These are phyloP conservation scores for Eucalyptus curtisii DNA, from an alignment of 345 rosid species.

Conservation along the genomic window DNA sequence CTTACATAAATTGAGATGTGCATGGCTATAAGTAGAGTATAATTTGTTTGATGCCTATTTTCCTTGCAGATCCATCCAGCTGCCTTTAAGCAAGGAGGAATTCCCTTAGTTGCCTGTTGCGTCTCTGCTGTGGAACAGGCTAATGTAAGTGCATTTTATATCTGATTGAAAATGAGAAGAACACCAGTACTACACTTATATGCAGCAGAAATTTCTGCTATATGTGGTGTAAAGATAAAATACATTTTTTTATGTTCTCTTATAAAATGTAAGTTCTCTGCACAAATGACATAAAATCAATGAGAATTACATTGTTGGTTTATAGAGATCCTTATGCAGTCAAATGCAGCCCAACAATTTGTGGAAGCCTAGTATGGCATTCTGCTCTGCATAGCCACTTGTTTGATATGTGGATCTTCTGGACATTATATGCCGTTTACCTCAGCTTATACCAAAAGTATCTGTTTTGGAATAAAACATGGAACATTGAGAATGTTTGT, in stretches of 20 bases:
- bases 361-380: background rate
- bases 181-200: background rate
- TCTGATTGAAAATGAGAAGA: background rate
- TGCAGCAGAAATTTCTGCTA: background rate
- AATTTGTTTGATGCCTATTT: background rate
- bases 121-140: constrained; percentile 79
- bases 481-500: background rate
- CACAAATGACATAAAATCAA: background rate
- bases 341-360: background rate
- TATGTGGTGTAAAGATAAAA: background rate
- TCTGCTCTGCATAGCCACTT: background rate
- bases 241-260: background rate
- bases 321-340: background rate
- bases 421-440: background rate
- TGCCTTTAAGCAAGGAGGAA: constrained; percentile 75
- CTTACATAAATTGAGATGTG: background rate
- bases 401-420: background rate
- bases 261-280: background rate
- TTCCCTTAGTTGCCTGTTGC: constrained; percentile 80
- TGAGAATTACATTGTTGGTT: background rate
- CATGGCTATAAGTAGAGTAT: background rate
- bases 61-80: constrained; percentile 75
- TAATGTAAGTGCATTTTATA: constrained; percentile 36
- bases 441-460: background rate
- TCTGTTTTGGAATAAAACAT: background rate